These are phyloP conservation scores for Acorus calamus DNA, from an alignment of 106 monocot species.

Conservation along the genomic window DNA sequence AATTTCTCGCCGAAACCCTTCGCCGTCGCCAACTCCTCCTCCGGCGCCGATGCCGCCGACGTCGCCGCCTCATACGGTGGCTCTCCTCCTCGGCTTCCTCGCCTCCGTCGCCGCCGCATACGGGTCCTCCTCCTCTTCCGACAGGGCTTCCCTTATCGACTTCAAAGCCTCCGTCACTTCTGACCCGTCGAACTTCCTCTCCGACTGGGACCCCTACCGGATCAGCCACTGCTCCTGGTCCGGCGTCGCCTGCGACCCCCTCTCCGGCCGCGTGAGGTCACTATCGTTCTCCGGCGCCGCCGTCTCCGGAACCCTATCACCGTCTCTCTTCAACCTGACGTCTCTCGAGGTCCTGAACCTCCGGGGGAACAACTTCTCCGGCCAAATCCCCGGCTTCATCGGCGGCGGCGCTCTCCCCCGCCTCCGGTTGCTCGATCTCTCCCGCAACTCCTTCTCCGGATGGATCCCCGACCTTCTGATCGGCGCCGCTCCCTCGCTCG, in stretches of 20 bases:
- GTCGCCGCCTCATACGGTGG: no score
- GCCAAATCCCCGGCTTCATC: no score
- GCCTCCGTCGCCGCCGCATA: neutral
- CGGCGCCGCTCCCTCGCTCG: neutral
- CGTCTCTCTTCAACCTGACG: conserved; percentile 18
- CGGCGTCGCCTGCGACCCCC: conserved; percentile 33
- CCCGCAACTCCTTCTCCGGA: conserved; percentile 15
- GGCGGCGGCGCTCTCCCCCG: neutral
- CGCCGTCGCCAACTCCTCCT: no score
- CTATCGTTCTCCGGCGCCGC: conserved; percentile 24
- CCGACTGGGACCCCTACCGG: conserved; percentile 18
- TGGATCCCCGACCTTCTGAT: conserved; percentile 1
- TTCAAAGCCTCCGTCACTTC: conserved; percentile 17
- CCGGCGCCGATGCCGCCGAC: no score
- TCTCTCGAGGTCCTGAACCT: conserved; percentile 17
- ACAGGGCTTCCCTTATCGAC: conserved; percentile 18
- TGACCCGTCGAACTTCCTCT: conserved; percentile 19
- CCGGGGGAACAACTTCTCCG: no score
- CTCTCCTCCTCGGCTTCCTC: neutral
- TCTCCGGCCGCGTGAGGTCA: conserved; percentile 21
- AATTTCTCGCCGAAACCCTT: no score
- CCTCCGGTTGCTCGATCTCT: neutral
- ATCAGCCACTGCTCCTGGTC: conserved; percentile 34
- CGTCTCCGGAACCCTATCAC: conserved; percentile 9
- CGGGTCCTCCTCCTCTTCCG: neutral